phyloP scores from a whole-genome alignment of 768 basidiomycete species.

The Agaricus bisporus region DNA sequence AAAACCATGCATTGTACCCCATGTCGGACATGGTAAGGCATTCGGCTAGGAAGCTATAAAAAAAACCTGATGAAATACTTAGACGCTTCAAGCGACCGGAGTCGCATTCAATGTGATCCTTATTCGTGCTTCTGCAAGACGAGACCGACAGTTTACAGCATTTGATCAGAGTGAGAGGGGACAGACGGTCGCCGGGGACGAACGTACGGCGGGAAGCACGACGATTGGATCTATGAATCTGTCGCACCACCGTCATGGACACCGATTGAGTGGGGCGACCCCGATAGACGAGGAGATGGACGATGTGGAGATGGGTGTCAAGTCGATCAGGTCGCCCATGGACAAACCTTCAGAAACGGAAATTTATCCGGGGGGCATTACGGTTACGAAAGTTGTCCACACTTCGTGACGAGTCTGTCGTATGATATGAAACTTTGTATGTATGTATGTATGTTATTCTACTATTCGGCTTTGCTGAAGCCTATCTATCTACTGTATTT shows the following conservation, averaged over 20 bases:
- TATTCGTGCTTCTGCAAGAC: neutral
- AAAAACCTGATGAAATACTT: neutral
- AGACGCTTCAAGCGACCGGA: neutral
- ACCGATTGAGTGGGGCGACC: neutral
- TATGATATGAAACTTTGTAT: no score
- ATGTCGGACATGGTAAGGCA: neutral
- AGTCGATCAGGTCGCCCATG: neutral
- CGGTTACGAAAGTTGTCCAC: neutral
- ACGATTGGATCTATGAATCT: neutral
- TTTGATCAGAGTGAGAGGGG: neutral
- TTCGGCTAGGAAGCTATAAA: no score
- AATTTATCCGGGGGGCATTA: neutral
- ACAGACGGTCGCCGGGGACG: neutral
- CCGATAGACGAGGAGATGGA: neutral
- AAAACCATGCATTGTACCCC: slow-evolving; percentile 1
- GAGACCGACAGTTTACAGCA: neutral
- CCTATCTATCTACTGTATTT: neutral
- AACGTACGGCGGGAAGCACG: no score
- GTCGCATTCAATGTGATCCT: slow-evolving; percentile 7
- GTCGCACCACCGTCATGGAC: neutral
- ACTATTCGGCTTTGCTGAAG: neutral
- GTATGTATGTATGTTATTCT: neutral
- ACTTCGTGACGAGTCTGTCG: neutral
- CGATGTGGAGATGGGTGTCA: neutral
- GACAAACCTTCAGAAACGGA: neutral